phyloP scores from a whole-genome alignment of 2,329 filamentous ascomycete species.

The Botrytis medusae region DNA sequence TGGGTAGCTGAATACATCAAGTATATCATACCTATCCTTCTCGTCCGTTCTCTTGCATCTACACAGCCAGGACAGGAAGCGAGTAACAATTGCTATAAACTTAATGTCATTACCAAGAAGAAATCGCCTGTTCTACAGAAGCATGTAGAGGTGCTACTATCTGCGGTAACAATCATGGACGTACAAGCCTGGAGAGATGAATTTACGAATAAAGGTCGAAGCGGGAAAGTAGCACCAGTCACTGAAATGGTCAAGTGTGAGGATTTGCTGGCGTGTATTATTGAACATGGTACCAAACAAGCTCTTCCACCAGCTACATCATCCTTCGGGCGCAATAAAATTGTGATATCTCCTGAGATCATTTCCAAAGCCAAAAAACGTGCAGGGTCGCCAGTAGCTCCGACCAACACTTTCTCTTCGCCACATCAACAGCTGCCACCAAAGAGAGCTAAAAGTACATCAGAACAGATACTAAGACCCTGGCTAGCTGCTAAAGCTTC shows the following conservation, averaged over 20 bases:
- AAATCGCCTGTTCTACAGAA: not conserved
- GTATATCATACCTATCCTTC: constrained; percentile 6
- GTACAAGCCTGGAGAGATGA: not conserved
- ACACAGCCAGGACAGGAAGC: constrained; percentile 8
- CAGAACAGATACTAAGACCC: not conserved
- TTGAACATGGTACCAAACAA: constrained; percentile 22
- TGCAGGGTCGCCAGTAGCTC: not conserved
- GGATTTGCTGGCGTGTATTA: constrained; percentile 30
- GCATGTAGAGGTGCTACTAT: constrained; percentile 4
- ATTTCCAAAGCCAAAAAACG: not conserved
- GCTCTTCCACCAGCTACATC: not conserved
- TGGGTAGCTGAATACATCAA: constrained; percentile 11
- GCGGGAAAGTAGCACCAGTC: not conserved
- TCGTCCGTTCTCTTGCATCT: constrained; percentile 2
- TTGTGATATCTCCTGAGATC: not conserved
- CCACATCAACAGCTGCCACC: not conserved
- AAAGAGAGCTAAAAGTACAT: not conserved
- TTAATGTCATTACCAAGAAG: not conserved
- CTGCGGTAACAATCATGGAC: constrained; percentile 5
- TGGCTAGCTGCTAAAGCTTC: not conserved
- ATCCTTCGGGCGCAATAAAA: too few species aligned
- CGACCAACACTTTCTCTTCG: not conserved
- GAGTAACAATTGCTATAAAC: constrained; percentile 6
- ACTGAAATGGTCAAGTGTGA: constrained; percentile 11
- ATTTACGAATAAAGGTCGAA: not conserved